Evolutionary conservation across 208 protist genomes (phyloP).

Genomic region (Trypanosoma boissoni): DNA sequence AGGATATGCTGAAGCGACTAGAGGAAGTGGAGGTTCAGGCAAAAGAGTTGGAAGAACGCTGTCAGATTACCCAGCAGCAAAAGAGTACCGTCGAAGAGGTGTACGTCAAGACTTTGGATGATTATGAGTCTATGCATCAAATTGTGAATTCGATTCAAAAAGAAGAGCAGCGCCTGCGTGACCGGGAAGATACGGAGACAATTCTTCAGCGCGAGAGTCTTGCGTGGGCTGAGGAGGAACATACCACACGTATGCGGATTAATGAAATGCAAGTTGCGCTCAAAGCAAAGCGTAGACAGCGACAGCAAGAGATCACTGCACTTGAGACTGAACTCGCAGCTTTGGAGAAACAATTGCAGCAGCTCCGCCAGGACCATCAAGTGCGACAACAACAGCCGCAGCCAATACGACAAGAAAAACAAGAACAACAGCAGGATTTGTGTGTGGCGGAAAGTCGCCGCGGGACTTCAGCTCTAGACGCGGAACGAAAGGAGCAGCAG

Average conservation of each 20-base stretch:
- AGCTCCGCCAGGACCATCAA: constrained; percentile 40
- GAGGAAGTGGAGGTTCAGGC: constrained; percentile 71
- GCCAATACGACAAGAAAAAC: constrained; percentile 2
- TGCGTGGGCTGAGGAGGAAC: constrained; percentile 84
- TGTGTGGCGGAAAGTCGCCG: neutral
- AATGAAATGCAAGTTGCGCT: constrained; percentile 49
- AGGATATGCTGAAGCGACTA: constrained; percentile 48
- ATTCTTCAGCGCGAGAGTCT: constrained; percentile 65
- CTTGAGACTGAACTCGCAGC: constrained; percentile 55
- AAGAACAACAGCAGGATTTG: constrained; percentile 6
- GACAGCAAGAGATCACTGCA: constrained; percentile 54
- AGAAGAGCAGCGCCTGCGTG: constrained; percentile 53
- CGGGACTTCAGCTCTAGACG: constrained; percentile 8
- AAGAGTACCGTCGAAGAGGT: constrained; percentile 63
- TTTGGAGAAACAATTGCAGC: constrained; percentile 40
- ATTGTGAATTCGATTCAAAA: constrained; percentile 72
- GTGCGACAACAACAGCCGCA: constrained; percentile 32
- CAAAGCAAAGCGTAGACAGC: constrained; percentile 35
- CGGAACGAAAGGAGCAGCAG: constrained; percentile 27
- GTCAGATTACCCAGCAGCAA: constrained; percentile 45
- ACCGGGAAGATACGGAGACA: constrained; percentile 65
- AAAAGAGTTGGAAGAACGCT: constrained; percentile 46
- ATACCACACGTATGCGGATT: constrained; percentile 49
- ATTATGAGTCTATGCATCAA: constrained; percentile 81
- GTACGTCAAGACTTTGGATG: constrained; percentile 76